These are phyloP conservation scores for Backusella tuberculispora DNA, from an alignment of 192 early-diverging fungal species.

Conservation along the genomic window DNA sequence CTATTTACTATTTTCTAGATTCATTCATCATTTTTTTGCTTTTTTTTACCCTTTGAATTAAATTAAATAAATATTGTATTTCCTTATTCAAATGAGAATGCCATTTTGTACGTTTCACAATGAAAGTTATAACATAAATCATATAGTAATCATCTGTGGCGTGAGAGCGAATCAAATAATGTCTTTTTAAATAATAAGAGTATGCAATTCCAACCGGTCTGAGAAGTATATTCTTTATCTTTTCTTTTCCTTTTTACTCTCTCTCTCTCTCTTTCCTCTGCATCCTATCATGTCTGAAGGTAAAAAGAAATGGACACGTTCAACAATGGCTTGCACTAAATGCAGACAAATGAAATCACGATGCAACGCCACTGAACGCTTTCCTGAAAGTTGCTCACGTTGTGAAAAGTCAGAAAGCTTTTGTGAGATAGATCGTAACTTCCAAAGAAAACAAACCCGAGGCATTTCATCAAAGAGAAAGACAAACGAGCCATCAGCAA, in stretches of 20 bases:
- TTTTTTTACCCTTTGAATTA: neutral
- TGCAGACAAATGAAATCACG: neutral
- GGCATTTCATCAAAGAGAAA: neutral
- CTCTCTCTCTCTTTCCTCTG: neutral
- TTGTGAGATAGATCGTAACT: neutral
- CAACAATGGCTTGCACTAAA: neutral
- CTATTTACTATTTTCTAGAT: neutral
- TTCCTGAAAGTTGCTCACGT: neutral
- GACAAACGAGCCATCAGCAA: neutral
- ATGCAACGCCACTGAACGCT: neutral
- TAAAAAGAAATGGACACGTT: neutral
- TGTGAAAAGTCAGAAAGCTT: neutral
- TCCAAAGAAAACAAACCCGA: neutral
- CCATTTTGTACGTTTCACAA: neutral
- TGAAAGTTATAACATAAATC: neutral
- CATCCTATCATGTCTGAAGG: neutral
- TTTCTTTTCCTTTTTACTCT: neutral
- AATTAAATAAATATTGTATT: neutral
- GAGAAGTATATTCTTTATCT: too few species aligned
- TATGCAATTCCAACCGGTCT: too few species aligned
- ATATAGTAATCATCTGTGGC: neutral
- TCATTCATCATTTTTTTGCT: neutral
- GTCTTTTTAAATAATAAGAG: too few species aligned
- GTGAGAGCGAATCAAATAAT: too few species aligned
- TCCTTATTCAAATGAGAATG: neutral